A percentile compares a stretch with the other conserved stretches of the same genome.
phyloP scores from a whole-genome alignment of 2,329 filamentous ascomycete species.

The Thermomyces lanuginosus region DNA sequence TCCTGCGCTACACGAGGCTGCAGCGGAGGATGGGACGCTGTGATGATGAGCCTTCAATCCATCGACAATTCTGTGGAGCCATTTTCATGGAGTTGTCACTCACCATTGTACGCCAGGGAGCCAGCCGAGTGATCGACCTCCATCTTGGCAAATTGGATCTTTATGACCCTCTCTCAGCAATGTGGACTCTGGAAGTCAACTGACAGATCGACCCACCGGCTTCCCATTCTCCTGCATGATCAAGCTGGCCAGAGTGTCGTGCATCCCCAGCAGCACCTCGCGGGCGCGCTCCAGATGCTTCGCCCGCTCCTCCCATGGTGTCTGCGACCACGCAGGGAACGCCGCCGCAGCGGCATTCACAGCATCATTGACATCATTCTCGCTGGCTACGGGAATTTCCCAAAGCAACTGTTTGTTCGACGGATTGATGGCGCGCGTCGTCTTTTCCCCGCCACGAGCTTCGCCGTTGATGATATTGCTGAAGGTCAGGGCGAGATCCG shows the following conservation, averaged over 20 bases:
- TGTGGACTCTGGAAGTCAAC: background rate
- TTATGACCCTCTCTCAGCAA: background rate
- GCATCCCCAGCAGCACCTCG: constrained; percentile 25
- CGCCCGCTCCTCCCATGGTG: constrained; percentile 28
- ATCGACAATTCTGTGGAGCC: background rate
- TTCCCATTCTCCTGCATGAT: constrained; percentile 38
- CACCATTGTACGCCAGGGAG: constrained; percentile 6
- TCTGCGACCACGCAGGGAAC: constrained; percentile 33
- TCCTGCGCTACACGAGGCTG: constrained; percentile 31
- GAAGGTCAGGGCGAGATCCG: constrained; percentile 16
- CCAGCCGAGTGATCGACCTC: constrained; percentile 8
- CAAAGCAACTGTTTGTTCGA: constrained; percentile 30
- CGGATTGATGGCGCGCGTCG: constrained; percentile 29
- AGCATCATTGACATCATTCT: constrained; percentile 30
- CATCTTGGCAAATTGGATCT: constrained; percentile 7
- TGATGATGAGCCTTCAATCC: constrained; percentile 1
- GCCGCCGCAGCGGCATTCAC: constrained; percentile 32
- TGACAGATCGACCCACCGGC: constrained; percentile 18
- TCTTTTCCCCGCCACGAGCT: constrained; percentile 17
- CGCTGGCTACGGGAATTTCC: constrained; percentile 30
- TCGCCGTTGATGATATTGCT: constrained; percentile 33
- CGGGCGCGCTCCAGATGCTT: constrained; percentile 26
- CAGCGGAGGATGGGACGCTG: constrained; percentile 14
- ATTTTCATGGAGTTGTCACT: background rate
- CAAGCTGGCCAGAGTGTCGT: constrained; percentile 29